Conservation (phyloP, 805 yeast species). For the Myxozyma vanderwaltii region DNA sequence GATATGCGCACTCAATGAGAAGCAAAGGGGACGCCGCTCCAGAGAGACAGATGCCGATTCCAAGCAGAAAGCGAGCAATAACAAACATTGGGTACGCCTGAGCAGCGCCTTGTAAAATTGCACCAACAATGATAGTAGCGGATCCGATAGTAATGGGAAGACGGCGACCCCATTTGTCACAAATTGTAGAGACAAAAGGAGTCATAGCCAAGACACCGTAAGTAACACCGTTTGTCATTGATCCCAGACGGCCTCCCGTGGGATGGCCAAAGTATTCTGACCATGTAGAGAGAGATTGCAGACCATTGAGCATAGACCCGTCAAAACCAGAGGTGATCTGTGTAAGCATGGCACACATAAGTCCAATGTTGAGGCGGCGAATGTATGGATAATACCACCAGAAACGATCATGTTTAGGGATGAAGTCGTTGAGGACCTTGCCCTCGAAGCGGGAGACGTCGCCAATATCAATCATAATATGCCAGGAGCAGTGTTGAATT, state of each 20-base stretch:
- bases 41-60: conserved; percentile 39
- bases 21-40: conserved; percentile 12
- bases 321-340: conserved; percentile 55
- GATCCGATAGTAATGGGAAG: conserved; percentile 11
- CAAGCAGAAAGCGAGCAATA: conserved; percentile 45
- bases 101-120: conserved; percentile 47
- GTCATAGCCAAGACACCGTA: conserved; percentile 45
- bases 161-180: conserved; percentile 51
- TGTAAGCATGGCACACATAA: conserved; percentile 50
- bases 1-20: conserved; percentile 20
- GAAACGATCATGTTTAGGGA: conserved; percentile 38
- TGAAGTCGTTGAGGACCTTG: conserved; percentile 18
- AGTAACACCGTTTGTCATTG: conserved; percentile 48
- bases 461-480: conserved; percentile 7
- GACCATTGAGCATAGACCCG: conserved; percentile 54
- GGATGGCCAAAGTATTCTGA: conserved; percentile 47
- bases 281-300: conserved; percentile 52
- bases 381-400: conserved; percentile 49
- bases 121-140: conserved; percentile 40
- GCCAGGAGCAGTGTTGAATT: not conserved
- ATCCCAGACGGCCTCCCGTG: conserved; percentile 45
- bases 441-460: conserved; percentile 22
- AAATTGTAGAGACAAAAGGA: conserved; percentile 38
- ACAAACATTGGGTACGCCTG: conserved; percentile 45
- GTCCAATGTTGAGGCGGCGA: conserved; percentile 44